Percentiles rank a stretch among this genome's conserved stretches.
These are phyloP conservation scores for Dactylellina drechsleri DNA, from an alignment of 2,329 filamentous ascomycete genomes.

Conservation along the genomic window DNA sequence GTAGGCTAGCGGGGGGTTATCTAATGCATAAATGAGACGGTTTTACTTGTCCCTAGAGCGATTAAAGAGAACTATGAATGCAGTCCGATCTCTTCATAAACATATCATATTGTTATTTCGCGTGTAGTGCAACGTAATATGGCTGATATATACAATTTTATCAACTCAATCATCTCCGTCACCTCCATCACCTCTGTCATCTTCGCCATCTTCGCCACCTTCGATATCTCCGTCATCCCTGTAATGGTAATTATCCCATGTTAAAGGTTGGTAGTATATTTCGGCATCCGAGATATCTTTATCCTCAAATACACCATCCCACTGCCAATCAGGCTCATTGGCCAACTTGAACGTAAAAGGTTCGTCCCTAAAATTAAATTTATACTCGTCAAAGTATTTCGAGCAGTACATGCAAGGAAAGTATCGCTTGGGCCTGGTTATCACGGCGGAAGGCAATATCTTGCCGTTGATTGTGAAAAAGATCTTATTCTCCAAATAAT, in stretches of 20 bases:
- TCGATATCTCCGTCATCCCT: no score
- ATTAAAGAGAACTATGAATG: not conserved
- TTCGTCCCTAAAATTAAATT: slow-evolving; percentile 17
- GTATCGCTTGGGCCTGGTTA: not conserved
- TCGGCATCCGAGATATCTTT: slow-evolving; percentile 10
- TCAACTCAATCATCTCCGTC: no score
- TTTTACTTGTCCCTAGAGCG: not conserved
- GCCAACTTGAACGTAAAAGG: slow-evolving; percentile 14
- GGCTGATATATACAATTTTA: no score
- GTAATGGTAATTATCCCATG: not conserved
- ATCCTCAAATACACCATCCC: slow-evolving; percentile 15
- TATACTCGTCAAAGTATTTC: not conserved
- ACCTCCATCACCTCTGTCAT: no score
- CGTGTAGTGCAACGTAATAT: no score
- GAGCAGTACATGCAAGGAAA: slow-evolving; percentile 8
- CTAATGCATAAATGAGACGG: not conserved
- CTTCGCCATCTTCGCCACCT: no score
- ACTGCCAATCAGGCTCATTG: slow-evolving; percentile 16
- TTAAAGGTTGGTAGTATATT: not conserved
- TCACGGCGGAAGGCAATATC: not conserved
- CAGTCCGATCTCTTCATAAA: not conserved
- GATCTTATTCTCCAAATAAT: slow-evolving; percentile 8
- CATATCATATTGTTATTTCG: no score
- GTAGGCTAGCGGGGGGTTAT: not conserved
- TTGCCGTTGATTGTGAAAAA: slow-evolving; percentile 34